Base-by-base conservation (phyloP, 2,329 filamentous ascomycete species). In the Botrytis medusae region DNA sequence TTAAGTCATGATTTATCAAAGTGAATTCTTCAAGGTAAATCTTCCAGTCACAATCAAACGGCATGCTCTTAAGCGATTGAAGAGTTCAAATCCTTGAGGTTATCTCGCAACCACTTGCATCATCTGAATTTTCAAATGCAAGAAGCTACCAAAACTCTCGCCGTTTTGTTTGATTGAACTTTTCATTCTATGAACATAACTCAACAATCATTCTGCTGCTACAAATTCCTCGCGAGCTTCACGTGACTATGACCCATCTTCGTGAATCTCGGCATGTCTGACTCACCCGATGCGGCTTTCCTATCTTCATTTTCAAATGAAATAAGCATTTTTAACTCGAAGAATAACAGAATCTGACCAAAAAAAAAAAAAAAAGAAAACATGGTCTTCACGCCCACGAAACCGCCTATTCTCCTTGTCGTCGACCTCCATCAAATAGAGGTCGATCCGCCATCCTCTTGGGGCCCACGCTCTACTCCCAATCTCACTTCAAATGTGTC, bases 391-490 rank as follows among this genome's bases (percentile, higher is more conserved):
- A 20, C 4, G 2, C 32, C 44, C 22, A 67, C 29, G 25, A 48
- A 67, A 12, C 14, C 57, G 20, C 75, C 77, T 9, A 74, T 77
- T 42, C 75, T 79, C 20, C 72, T 78, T 25, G 18, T 76, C 32
- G 59, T 78, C 48, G 78, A 79, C 62, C 69, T 78, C n/a, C 76
- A 79, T 67, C 74, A 77, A 40, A 72, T 75, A 25, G 42, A 76
- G 9, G 75, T 78, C 42, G 70, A 75, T 25, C 71, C 60, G 2
- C 63, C 70, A 40, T 29, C 71, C 29, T 69, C 73, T 51, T 77
- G 75, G 75, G 77, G 76, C 12, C 74, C 76, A 10, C 76, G 77
- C 61, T 79, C 77, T 18, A 79, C 76, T 12, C 76, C 76, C 14
- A n/a, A 71, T 6, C 73, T 78, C 54, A 73, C 51, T 37, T 42